Evolutionary conservation across 768 basidiomycete genomes (phyloP).

Genomic region (Tephrocybe rancida): DNA sequence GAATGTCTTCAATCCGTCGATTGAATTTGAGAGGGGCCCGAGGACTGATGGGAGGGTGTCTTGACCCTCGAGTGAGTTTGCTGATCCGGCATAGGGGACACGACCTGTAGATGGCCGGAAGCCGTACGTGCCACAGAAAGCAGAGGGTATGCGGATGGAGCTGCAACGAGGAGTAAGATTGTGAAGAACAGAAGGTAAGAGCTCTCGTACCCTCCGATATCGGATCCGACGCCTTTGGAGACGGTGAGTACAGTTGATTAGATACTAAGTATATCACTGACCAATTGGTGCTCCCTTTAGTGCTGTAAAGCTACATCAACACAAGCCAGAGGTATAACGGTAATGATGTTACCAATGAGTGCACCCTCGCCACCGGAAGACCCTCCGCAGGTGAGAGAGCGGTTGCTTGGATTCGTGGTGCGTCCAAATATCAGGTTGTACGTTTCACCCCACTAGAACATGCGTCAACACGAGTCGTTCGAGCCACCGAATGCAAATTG

Average conservation of each 20-base stretch:
- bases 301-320: conserved; percentile 27
- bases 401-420: conserved; percentile 76
- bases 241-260: conserved; percentile 10
- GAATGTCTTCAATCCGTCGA: conserved; percentile 68
- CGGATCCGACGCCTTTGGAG: conserved; percentile 72
- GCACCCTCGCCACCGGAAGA: conserved; percentile 90
- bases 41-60: conserved; percentile 73
- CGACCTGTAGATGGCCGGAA: conserved; percentile 71
- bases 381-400: conserved; percentile 72
- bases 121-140: conserved; percentile 71
- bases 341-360: conserved; percentile 51
- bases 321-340: not conserved
- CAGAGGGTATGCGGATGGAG: conserved; percentile 71
- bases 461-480: not conserved
- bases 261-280: not conserved
- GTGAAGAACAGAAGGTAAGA: not conserved
- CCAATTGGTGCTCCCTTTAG: conserved; percentile 48
- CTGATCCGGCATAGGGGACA: conserved; percentile 68
- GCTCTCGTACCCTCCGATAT: conserved; percentile 67
- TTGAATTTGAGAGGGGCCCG: conserved; percentile 65
- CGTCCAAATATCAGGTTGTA: conserved; percentile 80
- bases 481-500: not conserved
- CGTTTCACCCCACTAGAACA: conserved; percentile 70
- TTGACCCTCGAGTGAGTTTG: conserved; percentile 70
- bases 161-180: conserved; percentile 32